Evolutionary conservation across 2,329 filamentous ascomycete genomes (phyloP).

Genomic region (Sclerotinia minor): DNA sequence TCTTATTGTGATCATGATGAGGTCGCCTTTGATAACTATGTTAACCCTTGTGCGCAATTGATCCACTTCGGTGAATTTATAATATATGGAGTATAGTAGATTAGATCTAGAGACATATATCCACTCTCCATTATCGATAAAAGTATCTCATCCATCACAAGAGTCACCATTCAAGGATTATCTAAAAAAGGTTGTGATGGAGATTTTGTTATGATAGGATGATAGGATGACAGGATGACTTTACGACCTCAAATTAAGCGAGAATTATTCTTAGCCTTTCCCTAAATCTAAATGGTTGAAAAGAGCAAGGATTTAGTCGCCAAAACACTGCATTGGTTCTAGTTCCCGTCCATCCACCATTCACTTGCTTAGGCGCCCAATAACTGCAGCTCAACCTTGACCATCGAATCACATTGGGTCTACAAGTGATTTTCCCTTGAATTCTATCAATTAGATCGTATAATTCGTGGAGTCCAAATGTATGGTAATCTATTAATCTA

Average conservation of each 20-base stretch:
- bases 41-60: constrained; percentile 8
- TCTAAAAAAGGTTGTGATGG: constrained; percentile 12
- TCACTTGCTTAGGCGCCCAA: constrained; percentile 31
- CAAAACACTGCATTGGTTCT: constrained; percentile 25
- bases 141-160: constrained; percentile 13
- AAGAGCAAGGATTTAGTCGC: constrained; percentile 30
- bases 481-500: constrained; percentile 25
- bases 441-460: constrained; percentile 5
- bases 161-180: constrained; percentile 9
- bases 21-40: background rate
- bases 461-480: constrained; percentile 17
- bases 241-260: constrained; percentile 17
- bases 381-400: constrained; percentile 20
- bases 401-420: constrained; percentile 23
- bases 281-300: constrained; percentile 19
- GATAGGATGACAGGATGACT: too few relatives aligned
- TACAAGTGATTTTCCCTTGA: background rate
- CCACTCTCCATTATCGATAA: constrained; percentile 4
- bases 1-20: background rate
- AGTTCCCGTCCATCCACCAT: constrained; percentile 24
- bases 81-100: background rate
- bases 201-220: constrained; percentile 6
- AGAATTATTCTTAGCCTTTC: background rate
- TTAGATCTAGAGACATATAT: constrained; percentile 16
- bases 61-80: constrained; percentile 12